These are phyloP conservation scores for Neopestalotiopsis sp. DNA, from an alignment of 2,329 filamentous ascomycete species.

Conservation along the genomic window DNA sequence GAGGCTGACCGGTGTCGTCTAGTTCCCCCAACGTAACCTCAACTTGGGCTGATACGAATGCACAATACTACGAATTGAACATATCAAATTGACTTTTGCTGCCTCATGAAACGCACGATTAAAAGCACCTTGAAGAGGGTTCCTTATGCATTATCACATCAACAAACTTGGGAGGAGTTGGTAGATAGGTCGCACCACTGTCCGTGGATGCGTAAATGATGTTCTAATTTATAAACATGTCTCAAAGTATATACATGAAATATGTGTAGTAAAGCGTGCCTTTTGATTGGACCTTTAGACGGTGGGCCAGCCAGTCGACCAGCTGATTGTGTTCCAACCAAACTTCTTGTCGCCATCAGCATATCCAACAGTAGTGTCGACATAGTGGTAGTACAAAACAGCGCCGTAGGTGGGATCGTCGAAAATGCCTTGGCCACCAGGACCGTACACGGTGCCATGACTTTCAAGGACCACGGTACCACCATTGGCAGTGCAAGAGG, in stretches of 20 bases:
- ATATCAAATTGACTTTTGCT: too few species aligned
- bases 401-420: slow-evolving; percentile 53
- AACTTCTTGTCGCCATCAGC: slow-evolving; percentile 52
- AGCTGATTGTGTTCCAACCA: slow-evolving; percentile 56
- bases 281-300: slow-evolving; percentile 25
- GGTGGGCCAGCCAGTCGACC: slow-evolving; percentile 54
- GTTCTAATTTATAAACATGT: neutral
- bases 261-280: neutral
- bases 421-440: slow-evolving; percentile 67
- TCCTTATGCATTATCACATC: too few species aligned
- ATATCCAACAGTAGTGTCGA: slow-evolving; percentile 40
- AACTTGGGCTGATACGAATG: too few species aligned
- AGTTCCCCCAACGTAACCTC: too few species aligned
- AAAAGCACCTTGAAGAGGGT: too few species aligned
- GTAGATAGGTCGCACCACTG: too few species aligned
- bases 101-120: too few species aligned
- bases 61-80: too few species aligned
- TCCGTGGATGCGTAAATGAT: neutral
- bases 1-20: too few species aligned
- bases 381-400: slow-evolving; percentile 68
- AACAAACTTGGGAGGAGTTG: too few species aligned
- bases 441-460: slow-evolving; percentile 64
- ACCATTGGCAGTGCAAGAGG: slow-evolving; percentile 58
- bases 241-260: slow-evolving; percentile 5
- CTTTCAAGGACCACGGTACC: slow-evolving; percentile 63